A percentile compares a stretch with the other conserved stretches of the same genome.
Evolutionary conservation across 2,329 filamentous ascomycete genomes (phyloP).

Genomic region (Exophiala alcalophila): DNA sequence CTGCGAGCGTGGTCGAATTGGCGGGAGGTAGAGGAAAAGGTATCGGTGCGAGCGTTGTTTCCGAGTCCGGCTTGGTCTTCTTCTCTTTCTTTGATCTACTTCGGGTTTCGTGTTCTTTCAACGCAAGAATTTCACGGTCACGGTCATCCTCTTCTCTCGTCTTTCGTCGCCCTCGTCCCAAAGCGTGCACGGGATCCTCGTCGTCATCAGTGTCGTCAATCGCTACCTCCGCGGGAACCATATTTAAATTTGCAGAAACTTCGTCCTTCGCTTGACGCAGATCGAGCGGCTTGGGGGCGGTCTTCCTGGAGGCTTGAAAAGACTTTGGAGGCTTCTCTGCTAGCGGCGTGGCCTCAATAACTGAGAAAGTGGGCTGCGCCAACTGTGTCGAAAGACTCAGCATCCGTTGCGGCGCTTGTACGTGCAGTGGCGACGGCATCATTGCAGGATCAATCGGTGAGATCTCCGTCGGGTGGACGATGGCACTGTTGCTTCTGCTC

Average conservation of each 20-base stretch:
- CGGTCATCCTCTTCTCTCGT: slow-evolving; percentile 85
- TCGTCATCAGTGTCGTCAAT: slow-evolving; percentile 22
- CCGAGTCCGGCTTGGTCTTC: slow-evolving; percentile 51
- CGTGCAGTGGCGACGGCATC: slow-evolving; percentile 27
- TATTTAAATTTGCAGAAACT: slow-evolving; percentile 4
- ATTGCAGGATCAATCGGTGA: slow-evolving; percentile 24
- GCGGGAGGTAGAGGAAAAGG: slow-evolving; percentile 9
- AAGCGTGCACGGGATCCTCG: slow-evolving; percentile 33
- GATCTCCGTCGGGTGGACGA: slow-evolving; percentile 4
- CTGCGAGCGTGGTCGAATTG: slow-evolving; percentile 4
- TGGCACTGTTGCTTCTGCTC: slow-evolving; percentile 1
- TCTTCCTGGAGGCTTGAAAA: slow-evolving; percentile 67
- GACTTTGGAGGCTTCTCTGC: slow-evolving; percentile 48
- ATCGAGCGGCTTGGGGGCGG: slow-evolving; percentile 79
- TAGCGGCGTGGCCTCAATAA: slow-evolving; percentile 44
- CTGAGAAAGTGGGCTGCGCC: slow-evolving; percentile 21
- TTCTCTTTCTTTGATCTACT: slow-evolving; percentile 71
- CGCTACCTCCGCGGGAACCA: slow-evolving; percentile 9
- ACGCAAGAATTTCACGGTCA: slow-evolving; percentile 66
- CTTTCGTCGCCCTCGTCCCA: slow-evolving; percentile 70
- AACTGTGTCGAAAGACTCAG: slow-evolving; percentile 21
- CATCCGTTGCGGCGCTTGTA: slow-evolving; percentile 15
- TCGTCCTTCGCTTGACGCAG: slow-evolving; percentile 50
- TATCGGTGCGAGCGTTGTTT: slow-evolving; percentile 32
- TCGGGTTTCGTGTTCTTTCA: slow-evolving; percentile 65